Percentiles rank a stretch among this genome's conserved stretches.
Conservation (phyloP, 176 grass and related monocot genomes). For the Rhynchospora tenuis region DNA sequence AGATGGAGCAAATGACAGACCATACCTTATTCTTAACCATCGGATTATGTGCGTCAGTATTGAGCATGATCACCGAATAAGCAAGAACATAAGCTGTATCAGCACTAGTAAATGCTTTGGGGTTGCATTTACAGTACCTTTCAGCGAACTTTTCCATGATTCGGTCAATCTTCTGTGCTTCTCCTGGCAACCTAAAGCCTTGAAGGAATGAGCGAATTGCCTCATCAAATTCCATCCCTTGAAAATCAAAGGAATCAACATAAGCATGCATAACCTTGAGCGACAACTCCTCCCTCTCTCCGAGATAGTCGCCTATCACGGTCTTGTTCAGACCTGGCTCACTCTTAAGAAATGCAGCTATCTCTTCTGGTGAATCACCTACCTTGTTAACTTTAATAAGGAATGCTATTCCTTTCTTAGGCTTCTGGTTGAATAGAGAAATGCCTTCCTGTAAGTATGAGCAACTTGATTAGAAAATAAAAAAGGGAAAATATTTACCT, state of each 20-base stretch:
- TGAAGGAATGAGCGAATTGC: constrained; percentile 82
- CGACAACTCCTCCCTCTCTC: constrained; percentile 87
- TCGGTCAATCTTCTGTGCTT: constrained; percentile 97
- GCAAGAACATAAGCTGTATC: constrained; percentile 98
- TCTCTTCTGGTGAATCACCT: constrained; percentile 78
- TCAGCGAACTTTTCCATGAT: constrained; percentile 99
- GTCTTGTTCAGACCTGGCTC: constrained; percentile 92
- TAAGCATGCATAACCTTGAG: constrained; percentile 99
- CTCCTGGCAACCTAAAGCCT: constrained; percentile 95
- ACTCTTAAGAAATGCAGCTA: constrained; percentile 83
- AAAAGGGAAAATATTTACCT: constrained; percentile 1
- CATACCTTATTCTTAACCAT: constrained; percentile 96
- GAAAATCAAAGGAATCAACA: constrained; percentile 96
- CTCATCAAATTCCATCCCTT: constrained; percentile 91
- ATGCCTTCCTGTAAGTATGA: constrained; percentile 79
- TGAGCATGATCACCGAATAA: constrained; percentile 98
- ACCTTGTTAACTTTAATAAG: constrained; percentile 85
- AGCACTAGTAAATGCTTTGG: constrained; percentile 90
- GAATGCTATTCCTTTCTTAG: constrained; percentile 97
- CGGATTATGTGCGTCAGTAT: constrained; percentile 93
- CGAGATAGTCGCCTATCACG: constrained; percentile 95
- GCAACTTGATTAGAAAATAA: constrained; percentile 27
- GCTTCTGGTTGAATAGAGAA: constrained; percentile 90
- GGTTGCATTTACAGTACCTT: constrained; percentile 92
- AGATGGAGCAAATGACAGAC: constrained; percentile 16